Base-by-base conservation (phyloP, 2,329 filamentous ascomycete species). In the Aspergillus neotritici region DNA sequence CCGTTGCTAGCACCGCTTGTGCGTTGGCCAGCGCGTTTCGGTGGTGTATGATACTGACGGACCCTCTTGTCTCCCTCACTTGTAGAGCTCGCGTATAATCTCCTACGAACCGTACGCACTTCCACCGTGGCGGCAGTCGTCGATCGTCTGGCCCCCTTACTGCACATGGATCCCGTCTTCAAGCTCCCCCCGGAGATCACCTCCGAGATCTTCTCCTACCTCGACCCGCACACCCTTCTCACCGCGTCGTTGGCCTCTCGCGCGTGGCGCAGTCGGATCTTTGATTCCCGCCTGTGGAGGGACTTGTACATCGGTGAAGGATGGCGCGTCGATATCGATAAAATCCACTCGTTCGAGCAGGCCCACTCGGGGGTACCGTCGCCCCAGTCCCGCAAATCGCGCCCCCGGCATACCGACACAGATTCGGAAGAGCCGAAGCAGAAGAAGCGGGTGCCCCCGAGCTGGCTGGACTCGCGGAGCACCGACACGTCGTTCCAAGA, bases 81-180 rank as follows among this genome's bases (percentile, higher is more conserved):
- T 36, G 43, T 58, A 94, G 89, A 91, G 62, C 79, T 94, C 52
- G 85, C 86, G 32, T 87, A 91, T 69, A 77, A 80, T 35, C 77
- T 95, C 16, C 75, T 96, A 43, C 79, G 84, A 46, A 83, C 84
- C 44, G 74, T 96, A 21, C 86, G 86, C 13, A 94, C 88, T 1
- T 86, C 86, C 5, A 80, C 83, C 41, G 83, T 96, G 47, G 83
- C 85, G 38, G 77, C 84, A 34, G 86, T 96, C 41, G 87, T 95
- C 36, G 80, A 90, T 42, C 79, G 84, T 50, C 72, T 95, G 13
- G 86, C 83, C 49, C 87, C 89, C 4, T 78, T 90, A 40, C 82
- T 97, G 3, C 90, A 96, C 66, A 91, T 96, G 68, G 87, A 98
- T 67, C 95, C 95, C 42, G 82, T 95, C 33, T 74, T 80, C 51